These are phyloP conservation scores for Kluyveromyces dobzhanskii DNA, from an alignment of 805 yeast species.

Conservation along the genomic window DNA sequence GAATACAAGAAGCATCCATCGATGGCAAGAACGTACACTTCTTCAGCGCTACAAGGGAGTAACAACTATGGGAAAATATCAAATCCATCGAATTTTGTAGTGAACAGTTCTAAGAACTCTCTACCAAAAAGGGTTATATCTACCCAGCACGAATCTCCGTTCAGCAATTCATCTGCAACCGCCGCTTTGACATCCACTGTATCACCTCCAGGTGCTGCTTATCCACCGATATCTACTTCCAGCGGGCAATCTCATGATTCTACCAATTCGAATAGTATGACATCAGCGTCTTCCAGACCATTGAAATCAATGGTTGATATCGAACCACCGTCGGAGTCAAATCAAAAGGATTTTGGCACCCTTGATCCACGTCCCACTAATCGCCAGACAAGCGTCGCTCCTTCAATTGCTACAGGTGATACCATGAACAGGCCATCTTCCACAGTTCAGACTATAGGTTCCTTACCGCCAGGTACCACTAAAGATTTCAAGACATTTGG, in stretches of 20 bases:
- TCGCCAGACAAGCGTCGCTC: slow-evolving; percentile 22
- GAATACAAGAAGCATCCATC: slow-evolving; percentile 67
- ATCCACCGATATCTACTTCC: slow-evolving; percentile 8
- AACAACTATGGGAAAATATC: slow-evolving; percentile 12
- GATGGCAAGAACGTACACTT: slow-evolving; percentile 32
- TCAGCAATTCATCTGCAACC: slow-evolving; percentile 7
- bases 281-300: not conserved
- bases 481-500: slow-evolving; percentile 60
- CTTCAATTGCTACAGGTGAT: slow-evolving; percentile 16
- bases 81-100: slow-evolving; percentile 16
- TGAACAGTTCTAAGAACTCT: slow-evolving; percentile 24
- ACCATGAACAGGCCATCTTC: slow-evolving; percentile 25
- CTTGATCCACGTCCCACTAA: slow-evolving; percentile 23
- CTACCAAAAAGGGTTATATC: slow-evolving; percentile 27
- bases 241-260: not conserved
- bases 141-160: slow-evolving; percentile 29
- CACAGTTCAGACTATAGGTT: slow-evolving; percentile 24
- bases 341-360: slow-evolving; percentile 10
- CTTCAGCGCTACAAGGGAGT: slow-evolving; percentile 5
- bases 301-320: slow-evolving; percentile 7
- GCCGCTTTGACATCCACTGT: slow-evolving; percentile 1
- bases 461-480: slow-evolving; percentile 32
- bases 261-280: not conserved
- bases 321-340: not conserved
- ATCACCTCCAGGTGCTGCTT: slow-evolving; percentile 6